Evolutionary conservation across 352 stramenopile genomes (phyloP), one percentile per base, ranked within the genome.

Genomic region (Pythium brachiatum): DNA sequence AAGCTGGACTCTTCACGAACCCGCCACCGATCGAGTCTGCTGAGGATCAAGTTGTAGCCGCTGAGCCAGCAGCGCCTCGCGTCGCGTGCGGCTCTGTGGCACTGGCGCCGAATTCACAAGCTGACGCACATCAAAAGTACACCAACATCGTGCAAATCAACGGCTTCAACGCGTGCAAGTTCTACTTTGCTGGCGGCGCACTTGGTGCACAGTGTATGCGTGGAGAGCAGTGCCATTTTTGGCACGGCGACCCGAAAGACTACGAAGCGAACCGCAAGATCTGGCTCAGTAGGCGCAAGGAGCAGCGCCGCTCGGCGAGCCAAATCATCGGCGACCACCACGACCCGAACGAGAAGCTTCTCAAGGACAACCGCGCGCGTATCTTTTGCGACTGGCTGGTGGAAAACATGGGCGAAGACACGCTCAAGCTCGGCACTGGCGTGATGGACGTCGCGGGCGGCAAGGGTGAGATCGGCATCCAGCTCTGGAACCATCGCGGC

Each of bases 401-500:
- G 2, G 68, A 86, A 11, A 69, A 62, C n/a, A 68, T 94, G 34
- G 78, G 89, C 0, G 52, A 70, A 8, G 61, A 70, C 18, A 31
- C 38, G 9, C 68, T 97, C 26, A 59, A 59, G n/a, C 7, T 39
- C 1, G 85, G 88, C 8, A 70, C 70, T 3, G 89, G 89, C 15
- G 88, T 97, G 5, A 51, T 97, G n/a, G 89, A 97, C 46, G 76
- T 97, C 8, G 89, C 89, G 34, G 89, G 89, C 23, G 89, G 89
- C 41, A 94, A 94, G 73, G 89, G 89, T 31, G 85, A 95, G 60
- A 92, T 96, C 47, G 69, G 77, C 16, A 88, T 96, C 62, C 77
- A 95, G 66, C 73, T 97, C 11, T 89, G 80, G 74, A 90, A 92
- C 52, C 64, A 76, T 26, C 78, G 86, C 47, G 83, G 80, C 18